A percentile compares a stretch with the other conserved stretches of the same genome.
Evolutionary conservation across 768 basidiomycete genomes (phyloP).

Genomic region (Tephrocybe sp.): DNA sequence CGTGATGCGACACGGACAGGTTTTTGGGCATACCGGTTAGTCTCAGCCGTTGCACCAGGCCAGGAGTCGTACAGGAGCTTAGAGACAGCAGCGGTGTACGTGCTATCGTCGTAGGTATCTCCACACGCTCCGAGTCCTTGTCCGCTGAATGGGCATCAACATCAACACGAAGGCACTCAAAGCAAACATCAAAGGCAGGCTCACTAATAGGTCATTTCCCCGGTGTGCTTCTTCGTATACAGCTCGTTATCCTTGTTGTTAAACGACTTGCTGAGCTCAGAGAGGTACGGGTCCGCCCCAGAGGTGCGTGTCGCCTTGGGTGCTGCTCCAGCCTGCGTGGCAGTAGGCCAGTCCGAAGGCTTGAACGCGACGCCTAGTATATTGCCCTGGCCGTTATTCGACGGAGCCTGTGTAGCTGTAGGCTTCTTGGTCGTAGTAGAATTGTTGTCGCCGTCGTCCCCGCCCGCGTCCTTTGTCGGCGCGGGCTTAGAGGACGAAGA

Average conservation of each 20-base stretch:
- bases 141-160: slow-evolving; percentile 15
- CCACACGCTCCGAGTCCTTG: slow-evolving; percentile 31
- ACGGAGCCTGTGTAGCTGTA: not conserved
- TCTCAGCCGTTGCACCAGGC: slow-evolving; percentile 24
- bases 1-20: not conserved
- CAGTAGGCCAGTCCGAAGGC: slow-evolving; percentile 25
- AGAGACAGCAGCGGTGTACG: slow-evolving; percentile 30
- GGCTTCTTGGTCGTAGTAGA: not conserved
- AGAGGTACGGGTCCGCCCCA: slow-evolving; percentile 25
- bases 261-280: slow-evolving; percentile 26
- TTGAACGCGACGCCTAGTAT: slow-evolving; percentile 14
- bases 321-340: slow-evolving; percentile 21
- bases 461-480: slow-evolving; percentile 8
- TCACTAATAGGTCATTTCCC: slow-evolving; percentile 33
- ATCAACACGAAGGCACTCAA: not conserved
- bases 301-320: slow-evolving; percentile 25
- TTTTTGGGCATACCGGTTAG: slow-evolving; percentile 22
- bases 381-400: not conserved
- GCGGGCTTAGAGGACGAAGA: slow-evolving; percentile 12
- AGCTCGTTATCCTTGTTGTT: slow-evolving; percentile 23
- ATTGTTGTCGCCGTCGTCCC: not conserved
- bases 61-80: slow-evolving; percentile 25
- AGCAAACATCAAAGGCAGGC: slow-evolving; percentile 12
- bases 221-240: slow-evolving; percentile 23
- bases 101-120: slow-evolving; percentile 29